Percentiles rank a stretch among this genome's conserved stretches.
phyloP scores from a whole-genome alignment of 2,329 filamentous ascomycete species.

The Alternaria conjuncta region DNA sequence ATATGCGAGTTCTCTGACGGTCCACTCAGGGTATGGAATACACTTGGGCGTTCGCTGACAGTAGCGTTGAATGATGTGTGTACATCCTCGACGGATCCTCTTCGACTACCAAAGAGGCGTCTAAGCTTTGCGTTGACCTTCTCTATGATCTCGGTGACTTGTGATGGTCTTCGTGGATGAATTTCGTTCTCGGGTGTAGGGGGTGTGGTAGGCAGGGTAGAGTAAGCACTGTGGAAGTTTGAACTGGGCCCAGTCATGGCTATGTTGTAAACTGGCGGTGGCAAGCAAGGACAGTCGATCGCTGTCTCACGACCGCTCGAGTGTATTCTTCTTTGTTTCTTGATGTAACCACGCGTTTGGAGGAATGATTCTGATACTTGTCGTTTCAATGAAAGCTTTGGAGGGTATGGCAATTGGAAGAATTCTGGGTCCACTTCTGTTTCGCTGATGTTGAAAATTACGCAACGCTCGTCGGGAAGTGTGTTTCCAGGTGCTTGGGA shows the following conservation, averaged over 20 bases:
- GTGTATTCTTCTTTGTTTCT: constrained; percentile 2
- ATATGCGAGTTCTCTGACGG: neutral
- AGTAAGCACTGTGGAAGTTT: neutral
- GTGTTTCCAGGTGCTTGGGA: neutral
- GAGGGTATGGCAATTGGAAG: neutral
- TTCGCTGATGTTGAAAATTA: neutral
- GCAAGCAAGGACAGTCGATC: neutral
- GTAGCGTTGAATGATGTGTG: neutral
- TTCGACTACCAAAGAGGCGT: constrained; percentile 7
- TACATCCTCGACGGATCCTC: constrained; percentile 1
- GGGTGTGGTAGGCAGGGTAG: constrained; percentile 1
- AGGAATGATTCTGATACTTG: constrained; percentile 2
- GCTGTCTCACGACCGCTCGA: neutral
- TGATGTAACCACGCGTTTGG: neutral
- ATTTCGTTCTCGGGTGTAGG: neutral
- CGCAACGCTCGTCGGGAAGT: neutral
- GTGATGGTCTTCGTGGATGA: neutral
- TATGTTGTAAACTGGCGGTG: neutral
- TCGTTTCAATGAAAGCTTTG: neutral
- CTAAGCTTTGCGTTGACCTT: constrained; percentile 1
- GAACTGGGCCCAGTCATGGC: constrained; percentile 3
- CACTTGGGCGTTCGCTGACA: neutral
- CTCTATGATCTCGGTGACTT: constrained; percentile 7
- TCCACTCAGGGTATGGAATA: neutral
- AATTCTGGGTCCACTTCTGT: neutral